A percentile compares a stretch with the other conserved stretches of the same genome.
Conservation (phyloP, 495 filamentous ascomycete genomes). For the Penicillium bialowiezense region DNA sequence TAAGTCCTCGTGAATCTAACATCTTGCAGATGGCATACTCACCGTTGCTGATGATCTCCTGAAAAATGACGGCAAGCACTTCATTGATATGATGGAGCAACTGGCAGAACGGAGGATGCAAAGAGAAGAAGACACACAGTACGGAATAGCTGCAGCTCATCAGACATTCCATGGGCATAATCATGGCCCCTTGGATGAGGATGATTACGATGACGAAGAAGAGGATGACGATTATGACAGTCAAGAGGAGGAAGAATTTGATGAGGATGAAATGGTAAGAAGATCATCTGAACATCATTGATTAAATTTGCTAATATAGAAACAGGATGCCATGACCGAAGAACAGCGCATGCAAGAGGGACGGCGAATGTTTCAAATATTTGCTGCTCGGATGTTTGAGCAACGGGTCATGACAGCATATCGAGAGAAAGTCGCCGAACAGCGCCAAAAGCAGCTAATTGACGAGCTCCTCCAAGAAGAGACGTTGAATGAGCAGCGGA, state of each 20-base stretch:
- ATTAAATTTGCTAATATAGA: not conserved
- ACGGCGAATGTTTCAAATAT: constrained; percentile 98
- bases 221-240: constrained; percentile 88
- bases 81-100: constrained; percentile 99
- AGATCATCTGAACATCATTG: constrained; percentile 11
- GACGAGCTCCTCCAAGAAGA: constrained; percentile 88
- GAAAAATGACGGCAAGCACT: constrained; percentile 98
- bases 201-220: constrained; percentile 66
- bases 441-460: constrained; percentile 87
- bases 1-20: too few species aligned
- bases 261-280: constrained; percentile 79
- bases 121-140: constrained; percentile 87
- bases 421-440: constrained; percentile 88
- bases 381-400: constrained; percentile 98
- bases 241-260: constrained; percentile 81
- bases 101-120: constrained; percentile 96
- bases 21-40: constrained; percentile 79
- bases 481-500: constrained; percentile 67
- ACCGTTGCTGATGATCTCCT: constrained; percentile 97
- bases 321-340: constrained; percentile 91
- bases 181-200: constrained; percentile 68
- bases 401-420: constrained; percentile 96
- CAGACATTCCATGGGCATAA: constrained; percentile 61
- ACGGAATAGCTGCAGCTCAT: constrained; percentile 56
- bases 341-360: constrained; percentile 99